These are phyloP conservation scores for Amanita molliuscula DNA, from an alignment of 768 basidiomycete species.

Conservation along the genomic window DNA sequence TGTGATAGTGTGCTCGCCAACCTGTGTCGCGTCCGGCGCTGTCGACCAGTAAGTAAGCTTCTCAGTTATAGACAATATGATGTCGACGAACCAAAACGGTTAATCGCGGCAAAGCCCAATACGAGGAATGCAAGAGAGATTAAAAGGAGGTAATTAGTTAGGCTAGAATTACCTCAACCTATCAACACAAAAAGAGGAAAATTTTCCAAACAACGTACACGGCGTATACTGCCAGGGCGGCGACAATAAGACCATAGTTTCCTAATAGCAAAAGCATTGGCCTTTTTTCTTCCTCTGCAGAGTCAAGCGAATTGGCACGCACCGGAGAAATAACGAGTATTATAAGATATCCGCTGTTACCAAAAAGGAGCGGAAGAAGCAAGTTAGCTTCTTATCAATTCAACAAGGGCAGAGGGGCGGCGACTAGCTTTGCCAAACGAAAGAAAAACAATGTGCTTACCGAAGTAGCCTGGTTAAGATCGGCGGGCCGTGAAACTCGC, in stretches of 20 bases:
- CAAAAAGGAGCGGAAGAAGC: slow-evolving; percentile 4
- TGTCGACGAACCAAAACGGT: slow-evolving; percentile 64
- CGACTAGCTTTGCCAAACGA: slow-evolving; percentile 2
- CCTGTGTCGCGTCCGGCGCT: slow-evolving; percentile 81
- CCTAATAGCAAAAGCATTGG: slow-evolving; percentile 30
- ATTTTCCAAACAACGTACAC: slow-evolving; percentile 34
- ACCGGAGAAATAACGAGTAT: slow-evolving; percentile 86
- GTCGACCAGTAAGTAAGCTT: background rate
- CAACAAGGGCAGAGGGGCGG: background rate
- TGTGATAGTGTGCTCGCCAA: slow-evolving; percentile 74
- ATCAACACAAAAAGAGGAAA: background rate
- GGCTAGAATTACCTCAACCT: slow-evolving; percentile 26
- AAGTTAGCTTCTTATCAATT: slow-evolving; percentile 2
- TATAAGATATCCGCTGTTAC: slow-evolving; percentile 81
- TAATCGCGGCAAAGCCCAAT: slow-evolving; percentile 85
- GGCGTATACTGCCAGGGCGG: slow-evolving; percentile 75
- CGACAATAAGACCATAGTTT: slow-evolving; percentile 80
- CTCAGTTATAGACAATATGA: background rate
- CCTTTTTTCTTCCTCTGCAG: background rate
- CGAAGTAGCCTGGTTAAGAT: slow-evolving; percentile 69
- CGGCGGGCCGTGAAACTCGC: slow-evolving; percentile 74
- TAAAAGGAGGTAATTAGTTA: slow-evolving; percentile 78
- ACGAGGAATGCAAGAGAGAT: slow-evolving; percentile 81
- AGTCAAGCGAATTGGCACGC: slow-evolving; percentile 6
- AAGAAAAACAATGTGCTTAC: slow-evolving; percentile 29